phyloP scores from a whole-genome alignment of 2,329 filamentous ascomycete genomes.

The Phialophora verrucosa region DNA sequence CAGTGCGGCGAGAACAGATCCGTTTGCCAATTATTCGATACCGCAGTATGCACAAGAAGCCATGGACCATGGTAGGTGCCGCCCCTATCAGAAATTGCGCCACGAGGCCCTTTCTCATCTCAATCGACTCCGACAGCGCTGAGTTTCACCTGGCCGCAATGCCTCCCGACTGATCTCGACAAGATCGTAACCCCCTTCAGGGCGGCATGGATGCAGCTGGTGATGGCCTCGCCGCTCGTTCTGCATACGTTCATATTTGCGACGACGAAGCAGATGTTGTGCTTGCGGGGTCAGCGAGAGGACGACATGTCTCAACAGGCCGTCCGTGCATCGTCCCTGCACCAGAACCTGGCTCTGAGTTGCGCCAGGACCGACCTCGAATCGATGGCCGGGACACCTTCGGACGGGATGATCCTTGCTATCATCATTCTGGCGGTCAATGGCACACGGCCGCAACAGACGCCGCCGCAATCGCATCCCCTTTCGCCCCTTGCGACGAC shows the following conservation, averaged over 20 bases:
- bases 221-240: slow-evolving; percentile 15
- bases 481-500: slow-evolving; percentile 7
- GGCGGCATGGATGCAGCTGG: slow-evolving; percentile 12
- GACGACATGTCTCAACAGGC: slow-evolving; percentile 16
- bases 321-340: neutral
- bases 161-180: slow-evolving; percentile 8
- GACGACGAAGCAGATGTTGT: slow-evolving; percentile 17
- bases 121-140: neutral
- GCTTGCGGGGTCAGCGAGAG: slow-evolving; percentile 9
- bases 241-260: slow-evolving; percentile 22
- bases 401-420: slow-evolving; percentile 11
- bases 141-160: slow-evolving; percentile 20
- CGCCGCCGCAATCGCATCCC: slow-evolving; percentile 5
- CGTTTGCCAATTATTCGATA: slow-evolving; percentile 11
- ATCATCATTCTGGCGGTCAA: slow-evolving; percentile 15
- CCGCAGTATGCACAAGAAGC: slow-evolving; percentile 14
- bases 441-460: slow-evolving; percentile 5
- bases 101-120: neutral
- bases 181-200: slow-evolving; percentile 6
- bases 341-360: slow-evolving; percentile 5
- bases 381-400: neutral
- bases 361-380: slow-evolving; percentile 1
- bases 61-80: slow-evolving; percentile 19
- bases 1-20: slow-evolving; percentile 8
- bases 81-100: neutral